Base-by-base conservation (phyloP, 2,329 filamentous ascomycete genomes). In the Pseudocercospora eumusae region DNA sequence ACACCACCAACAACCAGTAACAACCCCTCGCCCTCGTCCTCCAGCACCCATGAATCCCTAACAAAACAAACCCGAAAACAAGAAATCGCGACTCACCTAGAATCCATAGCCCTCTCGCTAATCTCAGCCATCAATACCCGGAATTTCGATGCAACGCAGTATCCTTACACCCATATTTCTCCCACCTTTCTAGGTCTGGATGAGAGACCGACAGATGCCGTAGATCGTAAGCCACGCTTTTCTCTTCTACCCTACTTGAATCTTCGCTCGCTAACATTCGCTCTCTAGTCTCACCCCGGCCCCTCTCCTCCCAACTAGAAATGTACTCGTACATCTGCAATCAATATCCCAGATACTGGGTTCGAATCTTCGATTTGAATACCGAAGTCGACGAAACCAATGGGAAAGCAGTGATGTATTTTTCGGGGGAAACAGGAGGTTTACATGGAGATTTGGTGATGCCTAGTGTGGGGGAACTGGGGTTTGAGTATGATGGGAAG, bases 401-500 rank as follows among this genome's bases (percentile, higher is more conserved):
- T 20, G 59, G 59, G 4, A 11, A 47, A 33, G 59, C 59, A 13
- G 45, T 55, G 31, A 57, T 62, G 15, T 59, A 54, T 31, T 49
- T 49, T 8, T 49, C 44, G 7, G 45, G 27, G 0, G 33, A 50
- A 15, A 42, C 47, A 25, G 28, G 15, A 21, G 15, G 59, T 42
- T 49, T 61, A 45, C 18, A 57, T 53, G 60, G 59, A 45, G 60
- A 49, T 33, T 47, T 62, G 18, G 60, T 58, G 31, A 52, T 49
- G 47, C 60, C 52, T 47, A 36, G n/a, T 44, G 28, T 61, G 54
- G 59, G 59, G 0, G 50, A 57, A 11, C 25, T 57, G 53, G 42
- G 56, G 20, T 61, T 61, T 23, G 28, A 57, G 28, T 31, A 54
- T 9, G 53, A 56, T 42, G 42, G 52, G 11, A 44, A 50, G 21